These are phyloP conservation scores for Alternaria sp. DNA, from an alignment of 2,329 filamentous ascomycete genomes.

Conservation along the genomic window DNA sequence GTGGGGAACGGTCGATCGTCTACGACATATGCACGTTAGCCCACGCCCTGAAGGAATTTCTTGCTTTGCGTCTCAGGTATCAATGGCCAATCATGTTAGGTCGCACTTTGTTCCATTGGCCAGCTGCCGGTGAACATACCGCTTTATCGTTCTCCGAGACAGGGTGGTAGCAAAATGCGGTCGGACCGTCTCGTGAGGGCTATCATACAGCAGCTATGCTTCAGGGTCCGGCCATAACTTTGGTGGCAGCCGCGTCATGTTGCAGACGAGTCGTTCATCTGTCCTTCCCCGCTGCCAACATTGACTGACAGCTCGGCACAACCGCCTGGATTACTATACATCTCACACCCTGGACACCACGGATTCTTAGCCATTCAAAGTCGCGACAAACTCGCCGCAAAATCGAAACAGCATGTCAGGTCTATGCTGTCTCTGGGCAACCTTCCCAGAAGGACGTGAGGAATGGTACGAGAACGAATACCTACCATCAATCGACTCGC, in stretches of 20 bases:
- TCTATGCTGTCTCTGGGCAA: slow-evolving; percentile 31
- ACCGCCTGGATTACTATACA: background rate
- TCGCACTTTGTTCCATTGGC: slow-evolving; percentile 6
- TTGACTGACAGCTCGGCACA: slow-evolving; percentile 5
- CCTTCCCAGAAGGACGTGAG: slow-evolving; percentile 17
- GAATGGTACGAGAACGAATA: slow-evolving; percentile 28
- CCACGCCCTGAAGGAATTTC: slow-evolving; percentile 9
- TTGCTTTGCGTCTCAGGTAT: background rate
- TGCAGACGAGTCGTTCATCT: slow-evolving; percentile 2
- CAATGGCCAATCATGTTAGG: slow-evolving; percentile 3
- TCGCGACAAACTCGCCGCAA: background rate
- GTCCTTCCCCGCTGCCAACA: background rate
- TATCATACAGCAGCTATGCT: slow-evolving; percentile 10
- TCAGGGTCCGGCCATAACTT: slow-evolving; percentile 7
- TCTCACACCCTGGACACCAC: background rate
- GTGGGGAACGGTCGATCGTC: slow-evolving; percentile 13
- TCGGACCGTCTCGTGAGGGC: slow-evolving; percentile 12
- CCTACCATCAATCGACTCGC: slow-evolving; percentile 12
- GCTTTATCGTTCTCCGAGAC: slow-evolving; percentile 11
- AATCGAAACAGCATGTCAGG: slow-evolving; percentile 24
- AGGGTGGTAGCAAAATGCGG: slow-evolving; percentile 12
- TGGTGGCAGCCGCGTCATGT: slow-evolving; percentile 10
- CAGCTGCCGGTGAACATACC: slow-evolving; percentile 11
- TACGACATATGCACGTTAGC: slow-evolving; percentile 12
- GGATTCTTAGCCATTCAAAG: background rate